Percentiles rank a stretch among this genome's conserved stretches.
Conservation (phyloP, 306 rosid species). For the Ceratonia siliqua region DNA sequence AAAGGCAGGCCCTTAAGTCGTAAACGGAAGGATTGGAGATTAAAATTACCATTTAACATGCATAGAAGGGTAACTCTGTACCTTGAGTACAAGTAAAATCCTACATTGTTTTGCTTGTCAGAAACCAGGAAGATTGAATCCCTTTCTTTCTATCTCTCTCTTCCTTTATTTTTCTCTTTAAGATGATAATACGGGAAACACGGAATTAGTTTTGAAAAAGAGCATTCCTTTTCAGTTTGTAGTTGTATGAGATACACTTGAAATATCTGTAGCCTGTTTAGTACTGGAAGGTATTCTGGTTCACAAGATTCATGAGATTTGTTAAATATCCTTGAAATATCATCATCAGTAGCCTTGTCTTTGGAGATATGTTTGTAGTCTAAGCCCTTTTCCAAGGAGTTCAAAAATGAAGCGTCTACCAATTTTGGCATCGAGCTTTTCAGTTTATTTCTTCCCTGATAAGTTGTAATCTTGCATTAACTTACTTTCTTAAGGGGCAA, state of each 20-base stretch:
- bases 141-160: neutral
- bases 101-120: conserved; percentile 10
- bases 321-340: conserved; percentile 3
- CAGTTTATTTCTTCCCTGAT: neutral
- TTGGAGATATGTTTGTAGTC: neutral
- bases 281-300: conserved; percentile 13
- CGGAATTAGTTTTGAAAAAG: conserved; percentile 21
- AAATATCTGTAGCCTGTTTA: neutral
- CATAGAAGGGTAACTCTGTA: conserved; percentile 73
- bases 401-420: conserved; percentile 12
- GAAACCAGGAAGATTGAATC: conserved; percentile 28
- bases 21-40: conserved; percentile 88
- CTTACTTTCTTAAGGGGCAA: neutral
- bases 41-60: conserved; percentile 63
- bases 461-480: neutral
- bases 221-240: conserved; percentile 14
- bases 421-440: neutral
- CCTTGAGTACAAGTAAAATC: conserved; percentile 47
- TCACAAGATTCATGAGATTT: conserved; percentile 18
- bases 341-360: neutral
- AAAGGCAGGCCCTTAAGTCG: conserved; percentile 86
- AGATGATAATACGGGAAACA: neutral
- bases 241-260: neutral
- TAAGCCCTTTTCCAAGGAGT: conserved; percentile 9
- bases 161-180: neutral